phyloP scores from a whole-genome alignment of 2,329 filamentous ascomycete species.

The Hymenoscyphus fraxineus region DNA sequence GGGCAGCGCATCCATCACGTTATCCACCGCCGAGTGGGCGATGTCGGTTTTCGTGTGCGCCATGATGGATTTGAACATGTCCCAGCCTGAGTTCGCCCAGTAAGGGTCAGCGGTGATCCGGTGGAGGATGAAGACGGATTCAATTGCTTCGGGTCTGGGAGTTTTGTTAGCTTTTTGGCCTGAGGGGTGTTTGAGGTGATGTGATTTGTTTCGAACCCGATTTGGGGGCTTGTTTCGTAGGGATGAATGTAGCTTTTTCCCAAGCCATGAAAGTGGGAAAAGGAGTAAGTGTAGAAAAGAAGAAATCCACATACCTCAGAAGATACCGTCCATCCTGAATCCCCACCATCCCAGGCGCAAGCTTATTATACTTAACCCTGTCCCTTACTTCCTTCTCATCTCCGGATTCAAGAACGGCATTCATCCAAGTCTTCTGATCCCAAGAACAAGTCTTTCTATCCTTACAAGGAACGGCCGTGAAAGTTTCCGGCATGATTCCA shows the following conservation, averaged over 20 bases:
- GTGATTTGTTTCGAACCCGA: not conserved
- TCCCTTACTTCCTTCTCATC: slow-evolving; percentile 17
- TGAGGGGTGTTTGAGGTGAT: slow-evolving; percentile 1
- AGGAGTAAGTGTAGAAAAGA: not conserved
- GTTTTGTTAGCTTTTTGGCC: slow-evolving; percentile 45
- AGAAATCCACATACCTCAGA: slow-evolving; percentile 24
- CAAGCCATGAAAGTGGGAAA: no score
- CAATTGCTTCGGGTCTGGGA: slow-evolving; percentile 58
- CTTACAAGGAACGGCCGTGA: slow-evolving; percentile 39
- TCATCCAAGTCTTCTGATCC: slow-evolving; percentile 50
- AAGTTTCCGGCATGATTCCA: slow-evolving; percentile 59
- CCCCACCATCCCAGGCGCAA: slow-evolving; percentile 26
- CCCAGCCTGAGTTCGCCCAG: slow-evolving; percentile 44
- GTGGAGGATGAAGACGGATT: slow-evolving; percentile 62
- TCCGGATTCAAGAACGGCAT: slow-evolving; percentile 21
- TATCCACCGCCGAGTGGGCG: slow-evolving; percentile 41
- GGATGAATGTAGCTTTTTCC: no score
- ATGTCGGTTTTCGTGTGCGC: slow-evolving; percentile 41
- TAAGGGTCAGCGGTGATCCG: slow-evolving; percentile 31
- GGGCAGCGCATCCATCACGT: slow-evolving; percentile 35
- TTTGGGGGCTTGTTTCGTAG: no score
- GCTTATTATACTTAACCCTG: slow-evolving; percentile 15
- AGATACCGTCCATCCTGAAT: slow-evolving; percentile 28
- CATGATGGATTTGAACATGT: slow-evolving; percentile 46
- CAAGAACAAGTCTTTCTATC: slow-evolving; percentile 27